A percentile compares a stretch with the other conserved stretches of the same genome.
Conservation (phyloP, 192 early-diverging fungal species). For the Kickxella alabastrina region DNA sequence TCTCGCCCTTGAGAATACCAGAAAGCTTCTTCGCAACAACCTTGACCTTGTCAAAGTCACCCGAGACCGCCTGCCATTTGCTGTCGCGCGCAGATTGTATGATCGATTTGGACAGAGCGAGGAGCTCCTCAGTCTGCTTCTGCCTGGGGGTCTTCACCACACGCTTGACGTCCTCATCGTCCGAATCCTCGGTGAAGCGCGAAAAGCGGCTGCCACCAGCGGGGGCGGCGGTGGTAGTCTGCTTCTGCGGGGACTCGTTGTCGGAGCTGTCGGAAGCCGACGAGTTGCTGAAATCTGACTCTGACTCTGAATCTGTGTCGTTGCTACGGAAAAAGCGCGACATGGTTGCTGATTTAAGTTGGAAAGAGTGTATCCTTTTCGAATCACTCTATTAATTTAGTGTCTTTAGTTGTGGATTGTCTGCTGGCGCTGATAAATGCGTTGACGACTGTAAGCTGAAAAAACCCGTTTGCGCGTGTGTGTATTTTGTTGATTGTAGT, state of each 20-base stretch:
- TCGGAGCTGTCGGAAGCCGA: conserved; percentile 60
- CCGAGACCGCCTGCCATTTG: conserved; percentile 65
- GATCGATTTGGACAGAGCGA: conserved; percentile 58
- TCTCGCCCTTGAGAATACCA: conserved; percentile 19
- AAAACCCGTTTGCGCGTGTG: too few relatives aligned
- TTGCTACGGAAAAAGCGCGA: conserved; percentile 86
- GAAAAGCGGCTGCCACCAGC: conserved; percentile 31
- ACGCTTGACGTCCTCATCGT: conserved; percentile 65
- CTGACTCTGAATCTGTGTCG: conserved; percentile 54
- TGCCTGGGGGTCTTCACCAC: conserved; percentile 72
- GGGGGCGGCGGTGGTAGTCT: conserved; percentile 29
- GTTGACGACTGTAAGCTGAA: too few relatives aligned
- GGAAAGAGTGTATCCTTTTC: too few relatives aligned
- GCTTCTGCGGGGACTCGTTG: conserved; percentile 51
- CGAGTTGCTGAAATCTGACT: conserved; percentile 62
- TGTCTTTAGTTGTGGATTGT: neutral
- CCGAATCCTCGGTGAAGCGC: conserved; percentile 53
- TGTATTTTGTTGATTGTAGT: too few relatives aligned
- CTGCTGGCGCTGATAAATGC: neutral
- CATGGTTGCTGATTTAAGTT: conserved; percentile 49
- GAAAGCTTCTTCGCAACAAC: conserved; percentile 60
- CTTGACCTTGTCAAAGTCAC: conserved; percentile 86
- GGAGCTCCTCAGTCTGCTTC: conserved; percentile 84
- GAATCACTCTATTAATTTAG: too few relatives aligned
- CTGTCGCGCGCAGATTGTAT: conserved; percentile 78